Conservation (phyloP, 2,329 filamentous ascomycete genomes). For the Chaetomiaceae sp. region DNA sequence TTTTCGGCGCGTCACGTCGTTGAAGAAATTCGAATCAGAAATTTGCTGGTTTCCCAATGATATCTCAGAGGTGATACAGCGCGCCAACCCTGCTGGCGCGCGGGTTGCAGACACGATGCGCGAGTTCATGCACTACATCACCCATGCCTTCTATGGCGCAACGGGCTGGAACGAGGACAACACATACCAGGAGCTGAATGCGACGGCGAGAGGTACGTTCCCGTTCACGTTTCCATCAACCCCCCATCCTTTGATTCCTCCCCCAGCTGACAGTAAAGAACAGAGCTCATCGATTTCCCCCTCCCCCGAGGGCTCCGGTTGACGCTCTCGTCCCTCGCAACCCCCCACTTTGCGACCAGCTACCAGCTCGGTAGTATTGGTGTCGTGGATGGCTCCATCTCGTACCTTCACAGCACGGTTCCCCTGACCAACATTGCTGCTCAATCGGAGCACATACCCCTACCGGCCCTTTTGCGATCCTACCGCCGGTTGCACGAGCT, state of each 20-base stretch:
- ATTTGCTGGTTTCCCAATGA: conserved; percentile 12
- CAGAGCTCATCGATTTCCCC: conserved; percentile 81
- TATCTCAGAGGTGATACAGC: conserved; percentile 14
- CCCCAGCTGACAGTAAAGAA: background rate
- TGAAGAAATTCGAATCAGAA: background rate
- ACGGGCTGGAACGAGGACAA: conserved; percentile 30
- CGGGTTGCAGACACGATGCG: conserved; percentile 23
- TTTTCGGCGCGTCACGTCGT: no score
- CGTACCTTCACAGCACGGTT: conserved; percentile 89
- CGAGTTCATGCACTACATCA: conserved; percentile 30
- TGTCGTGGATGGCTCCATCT: conserved; percentile 92
- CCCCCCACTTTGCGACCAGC: conserved; percentile 88
- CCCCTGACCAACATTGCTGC: conserved; percentile 62
- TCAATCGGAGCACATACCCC: conserved; percentile 68
- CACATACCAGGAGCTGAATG: conserved; percentile 28
- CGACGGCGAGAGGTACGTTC: conserved; percentile 24
- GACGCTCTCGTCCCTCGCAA: conserved; percentile 84
- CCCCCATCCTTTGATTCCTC: background rate
- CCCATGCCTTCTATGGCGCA: conserved; percentile 28
- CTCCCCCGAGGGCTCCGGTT: conserved; percentile 81
- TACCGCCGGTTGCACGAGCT: conserved; percentile 75
- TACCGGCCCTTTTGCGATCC: conserved; percentile 73
- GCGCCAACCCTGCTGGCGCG: conserved; percentile 14
- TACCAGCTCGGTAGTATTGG: conserved; percentile 88
- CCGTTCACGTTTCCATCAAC: background rate